Conservation (phyloP, 2,329 filamentous ascomycete genomes). For the Sarocladium kiliense region DNA sequence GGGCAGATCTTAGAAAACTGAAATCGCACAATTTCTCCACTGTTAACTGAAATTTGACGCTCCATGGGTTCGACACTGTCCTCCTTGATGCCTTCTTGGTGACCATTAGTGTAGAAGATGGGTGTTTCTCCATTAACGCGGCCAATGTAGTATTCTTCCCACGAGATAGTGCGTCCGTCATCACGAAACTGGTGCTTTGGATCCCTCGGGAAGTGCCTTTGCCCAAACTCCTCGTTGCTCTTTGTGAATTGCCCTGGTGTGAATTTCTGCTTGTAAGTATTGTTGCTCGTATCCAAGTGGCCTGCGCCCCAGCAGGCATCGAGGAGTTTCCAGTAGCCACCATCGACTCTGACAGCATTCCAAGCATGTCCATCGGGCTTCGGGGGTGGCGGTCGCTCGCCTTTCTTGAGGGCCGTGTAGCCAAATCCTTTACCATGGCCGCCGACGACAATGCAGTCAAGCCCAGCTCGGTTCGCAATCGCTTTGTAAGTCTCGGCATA, state of each 20-base stretch:
- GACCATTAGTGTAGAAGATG: conserved; percentile 37
- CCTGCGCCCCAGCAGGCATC: conserved; percentile 94
- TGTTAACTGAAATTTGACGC: conserved; percentile 53
- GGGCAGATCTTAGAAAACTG: conserved; percentile 74
- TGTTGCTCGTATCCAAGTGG: conserved; percentile 44
- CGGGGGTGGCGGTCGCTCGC: conserved; percentile 59
- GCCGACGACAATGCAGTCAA: conserved; percentile 68
- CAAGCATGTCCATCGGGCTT: conserved; percentile 71
- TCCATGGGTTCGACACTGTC: conserved; percentile 53
- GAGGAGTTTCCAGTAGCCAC: conserved; percentile 83
- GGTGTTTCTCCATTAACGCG: conserved; percentile 45
- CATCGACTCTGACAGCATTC: conserved; percentile 87
- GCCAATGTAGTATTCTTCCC: conserved; percentile 78
- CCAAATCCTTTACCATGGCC: conserved; percentile 88
- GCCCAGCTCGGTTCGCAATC: conserved; percentile 71
- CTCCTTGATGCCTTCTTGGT: conserved; percentile 47
- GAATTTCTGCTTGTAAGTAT: conserved; percentile 64
- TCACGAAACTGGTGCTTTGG: conserved; percentile 64
- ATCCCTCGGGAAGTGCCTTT: conserved; percentile 72
- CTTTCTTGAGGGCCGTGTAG: conserved; percentile 56
- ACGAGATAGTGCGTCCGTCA: conserved; percentile 63
- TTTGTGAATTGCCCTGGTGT: conserved; percentile 54
- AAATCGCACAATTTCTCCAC: conserved; percentile 61
- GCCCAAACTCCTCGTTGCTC: conserved; percentile 74
- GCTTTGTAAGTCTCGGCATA: conserved; percentile 80